Percentiles rank a stretch among this genome's conserved stretches.
Evolutionary conservation across 139 green algal species (phyloP).

Genomic region (Zygnema circumcarinatum): DNA sequence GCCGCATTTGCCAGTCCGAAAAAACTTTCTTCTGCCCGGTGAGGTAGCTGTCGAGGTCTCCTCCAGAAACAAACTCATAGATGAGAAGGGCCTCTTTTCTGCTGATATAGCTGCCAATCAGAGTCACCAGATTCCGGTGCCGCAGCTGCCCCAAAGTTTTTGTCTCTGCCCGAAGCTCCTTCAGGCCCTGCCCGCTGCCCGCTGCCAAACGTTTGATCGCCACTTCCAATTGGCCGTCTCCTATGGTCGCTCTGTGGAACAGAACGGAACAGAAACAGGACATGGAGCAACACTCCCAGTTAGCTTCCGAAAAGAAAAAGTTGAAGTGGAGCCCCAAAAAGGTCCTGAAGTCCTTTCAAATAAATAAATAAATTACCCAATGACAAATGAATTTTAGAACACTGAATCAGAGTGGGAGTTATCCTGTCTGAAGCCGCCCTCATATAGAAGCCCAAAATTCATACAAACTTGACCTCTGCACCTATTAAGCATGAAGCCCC

Average conservation of each 20-base stretch:
- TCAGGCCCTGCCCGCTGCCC: slow-evolving; percentile 22
- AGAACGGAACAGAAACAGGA: neutral
- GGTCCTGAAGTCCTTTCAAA: neutral
- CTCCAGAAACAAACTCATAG: slow-evolving; percentile 24
- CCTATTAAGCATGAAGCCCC: too few relatives aligned
- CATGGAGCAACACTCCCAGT: neutral
- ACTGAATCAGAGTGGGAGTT: neutral
- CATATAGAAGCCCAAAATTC: too few relatives aligned
- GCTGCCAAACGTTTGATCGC: slow-evolving; percentile 35
- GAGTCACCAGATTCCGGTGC: slow-evolving; percentile 48
- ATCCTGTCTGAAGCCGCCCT: neutral
- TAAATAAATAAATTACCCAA: neutral
- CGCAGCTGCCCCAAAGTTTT: slow-evolving; percentile 32
- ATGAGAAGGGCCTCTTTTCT: slow-evolving; percentile 16
- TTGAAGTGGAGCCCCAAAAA: neutral
- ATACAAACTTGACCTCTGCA: too few relatives aligned
- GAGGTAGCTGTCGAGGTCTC: slow-evolving; percentile 3
- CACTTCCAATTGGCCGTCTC: slow-evolving; percentile 18
- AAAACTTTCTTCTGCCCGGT: neutral
- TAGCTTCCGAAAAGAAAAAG: neutral
- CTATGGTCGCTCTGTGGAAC: neutral
- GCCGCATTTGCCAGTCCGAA: neutral
- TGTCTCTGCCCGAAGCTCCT: slow-evolving; percentile 44
- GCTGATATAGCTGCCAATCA: slow-evolving; percentile 18
- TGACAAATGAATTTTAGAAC: neutral